Evolutionary conservation across 495 filamentous ascomycete species (phyloP).

Genomic region (Aspergillus heteromorphus): DNA sequence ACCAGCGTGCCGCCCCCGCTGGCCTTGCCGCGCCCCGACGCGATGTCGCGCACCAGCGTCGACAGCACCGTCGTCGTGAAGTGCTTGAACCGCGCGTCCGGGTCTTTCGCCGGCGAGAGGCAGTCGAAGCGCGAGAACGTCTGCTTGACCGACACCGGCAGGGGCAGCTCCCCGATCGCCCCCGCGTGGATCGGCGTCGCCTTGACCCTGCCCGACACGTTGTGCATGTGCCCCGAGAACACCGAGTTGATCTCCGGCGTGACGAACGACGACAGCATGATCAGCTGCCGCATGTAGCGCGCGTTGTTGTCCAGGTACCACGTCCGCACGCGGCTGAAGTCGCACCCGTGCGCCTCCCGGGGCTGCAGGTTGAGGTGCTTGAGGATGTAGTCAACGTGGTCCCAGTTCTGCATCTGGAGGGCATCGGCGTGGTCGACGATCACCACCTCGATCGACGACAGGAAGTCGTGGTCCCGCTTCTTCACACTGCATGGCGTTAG

Average conservation of each 20-base stretch:
- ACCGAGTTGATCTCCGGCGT: constrained; percentile 85
- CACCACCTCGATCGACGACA: constrained; percentile 86
- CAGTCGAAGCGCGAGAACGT: constrained; percentile 88
- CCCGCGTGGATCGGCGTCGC: constrained; percentile 61
- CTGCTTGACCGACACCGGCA: constrained; percentile 68
- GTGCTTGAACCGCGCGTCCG: constrained; percentile 86
- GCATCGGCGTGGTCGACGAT: constrained; percentile 91
- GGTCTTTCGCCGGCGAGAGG: constrained; percentile 60
- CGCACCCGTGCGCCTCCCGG: constrained; percentile 83
- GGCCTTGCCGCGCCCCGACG: constrained; percentile 32
- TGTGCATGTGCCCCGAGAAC: constrained; percentile 69
- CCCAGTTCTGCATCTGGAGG: constrained; percentile 97
- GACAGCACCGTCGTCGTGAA: constrained; percentile 79
- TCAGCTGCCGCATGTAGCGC: constrained; percentile 73
- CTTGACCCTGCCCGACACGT: constrained; percentile 71
- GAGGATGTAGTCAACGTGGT: constrained; percentile 85
- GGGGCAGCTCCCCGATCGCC: constrained; percentile 56
- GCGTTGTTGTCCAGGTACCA: constrained; percentile 91
- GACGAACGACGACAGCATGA: constrained; percentile 73
- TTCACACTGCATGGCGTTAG: constrained; percentile 44
- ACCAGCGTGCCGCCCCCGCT: constrained; percentile 59
- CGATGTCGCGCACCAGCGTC: constrained; percentile 54
- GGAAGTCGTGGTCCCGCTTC: constrained; percentile 84
- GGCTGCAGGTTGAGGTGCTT: constrained; percentile 89
- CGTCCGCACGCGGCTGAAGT: constrained; percentile 82